These are phyloP conservation scores for Arctium minus DNA, from an alignment of 129 eudicot genomes.

Conservation along the genomic window DNA sequence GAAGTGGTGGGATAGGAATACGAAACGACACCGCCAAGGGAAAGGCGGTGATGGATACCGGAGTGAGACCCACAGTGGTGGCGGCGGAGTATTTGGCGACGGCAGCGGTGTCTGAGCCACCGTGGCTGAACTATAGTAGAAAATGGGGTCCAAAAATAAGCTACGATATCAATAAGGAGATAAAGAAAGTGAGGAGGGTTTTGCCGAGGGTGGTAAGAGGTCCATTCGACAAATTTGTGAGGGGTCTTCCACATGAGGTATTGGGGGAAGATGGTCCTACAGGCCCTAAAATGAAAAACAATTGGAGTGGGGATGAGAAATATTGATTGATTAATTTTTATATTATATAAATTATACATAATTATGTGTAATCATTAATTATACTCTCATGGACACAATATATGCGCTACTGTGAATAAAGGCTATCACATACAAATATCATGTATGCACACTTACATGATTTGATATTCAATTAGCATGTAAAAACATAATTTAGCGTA, in stretches of 20 bases:
- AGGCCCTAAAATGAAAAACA: slow-evolving; percentile 70
- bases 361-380: background rate
- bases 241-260: slow-evolving; percentile 61
- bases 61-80: slow-evolving; percentile 29
- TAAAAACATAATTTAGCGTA: too few species aligned
- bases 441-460: too few species aligned
- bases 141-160: slow-evolving; percentile 85
- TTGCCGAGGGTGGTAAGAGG: slow-evolving; percentile 49
- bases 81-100: slow-evolving; percentile 50
- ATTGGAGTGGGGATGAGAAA: slow-evolving; percentile 79
- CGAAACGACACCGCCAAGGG: slow-evolving; percentile 61
- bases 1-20: slow-evolving; percentile 63
- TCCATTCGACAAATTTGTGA: slow-evolving; percentile 41
- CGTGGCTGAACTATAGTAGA: slow-evolving; percentile 72
- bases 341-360: background rate
- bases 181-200: slow-evolving; percentile 39
- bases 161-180: slow-evolving; percentile 49
- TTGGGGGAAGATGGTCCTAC: slow-evolving; percentile 89
- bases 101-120: slow-evolving; percentile 42
- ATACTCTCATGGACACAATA: too few species aligned
- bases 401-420: too few species aligned
- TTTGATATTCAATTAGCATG: too few species aligned
- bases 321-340: background rate
- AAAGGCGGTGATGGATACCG: slow-evolving; percentile 48
- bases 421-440: too few species aligned